Base-by-base conservation (phyloP, 2,329 filamentous ascomycete genomes). In the Colletotrichum sublineola region DNA sequence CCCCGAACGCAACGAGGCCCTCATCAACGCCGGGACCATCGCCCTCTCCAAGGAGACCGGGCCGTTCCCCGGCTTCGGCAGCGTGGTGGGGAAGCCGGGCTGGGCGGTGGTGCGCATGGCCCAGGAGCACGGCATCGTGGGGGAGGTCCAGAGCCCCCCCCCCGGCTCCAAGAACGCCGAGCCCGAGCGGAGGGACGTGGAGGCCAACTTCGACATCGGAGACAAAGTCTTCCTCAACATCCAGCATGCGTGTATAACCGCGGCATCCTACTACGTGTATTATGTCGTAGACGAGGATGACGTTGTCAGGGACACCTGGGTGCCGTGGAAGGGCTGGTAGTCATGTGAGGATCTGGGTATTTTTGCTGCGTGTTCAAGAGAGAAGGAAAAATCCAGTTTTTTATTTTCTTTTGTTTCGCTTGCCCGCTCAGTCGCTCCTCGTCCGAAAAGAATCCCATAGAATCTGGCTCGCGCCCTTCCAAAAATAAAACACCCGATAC, bases 61-160 rank as follows among this genome's bases (percentile, higher is more conserved):
- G 33, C 76, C 72, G 9, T 77, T 74, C 44, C 63, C 76, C 31
- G 79, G 81, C 12, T 81, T 80, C 62, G 77, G 81, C 31, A 75
- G 75, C 40, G 77, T 80, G 2, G 78, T 78, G 29, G 76, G 77
- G 38, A 75, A 75, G 46, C 74, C 75, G 0, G 73, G 71, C 29
- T 83, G 81, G 81, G 74, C 74, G 63, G 77, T 83, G 36, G 77
- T 78, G 11, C 78, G 81, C 24, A 75, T 82, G 66, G 80, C 80
- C 11, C 81, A 83, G 75, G 81, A 83, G 61, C 81, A 83, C 69
- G 81, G 81, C 2, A 82, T 83, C 58, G 61, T 83, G 52, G 64
- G 68, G 24, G 72, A 67, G 29, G 57, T 63, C 5, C 63, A 61
- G 38, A 24, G 8, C 9, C 9, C 56, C 9, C 9, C 56, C 2